Evolutionary conservation across 2,329 filamentous ascomycete genomes (phyloP), one percentile per base, ranked within the genome.

Genomic region (Diaporthe ampelina): DNA sequence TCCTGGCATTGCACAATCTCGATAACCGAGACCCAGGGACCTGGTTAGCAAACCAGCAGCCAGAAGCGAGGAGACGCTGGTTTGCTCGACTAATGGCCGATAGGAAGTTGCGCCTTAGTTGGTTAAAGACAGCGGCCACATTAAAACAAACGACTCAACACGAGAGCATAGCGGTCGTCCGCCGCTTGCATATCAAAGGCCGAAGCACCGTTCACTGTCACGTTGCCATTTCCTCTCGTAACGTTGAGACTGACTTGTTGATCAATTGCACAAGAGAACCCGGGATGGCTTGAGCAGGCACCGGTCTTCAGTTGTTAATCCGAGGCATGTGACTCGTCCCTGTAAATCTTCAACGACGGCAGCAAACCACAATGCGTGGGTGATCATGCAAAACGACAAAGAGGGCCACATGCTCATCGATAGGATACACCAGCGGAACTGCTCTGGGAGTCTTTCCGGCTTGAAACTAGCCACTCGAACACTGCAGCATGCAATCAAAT

Each of bases 1-100:
- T 26, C 45, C 29, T 52, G n/a, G 43, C 63, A 54, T 50, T 29
- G 63, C 63, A 40, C 63, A 40, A 54, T 40, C 63, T 24, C 52
- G 63, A 68, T 68, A 26, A 21, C 48, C 63, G 63, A 54, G 48
- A n/a, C 32, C 63, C 63, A 68, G 26, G 45, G 29, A 54, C 63
- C 63, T 17, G 63, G 63, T 68, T 68, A 54, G 9, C 48, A 26
- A 24, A 1, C 15, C 52, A 32, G n/a, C 7, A 29, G 29, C 29
- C 45, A 52, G 32, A 13, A 17, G 15, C 63, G 45, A 50, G 26
- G 3, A 13, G 8, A n/a, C 48, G 29, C 45, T 24, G 45, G 40
- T 67, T 68, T 68, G 29, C 15, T 68, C 8, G 29, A 17, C 5
- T n/a, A 11, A 17, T 4, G 37, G 29, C 19, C 24, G 4, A 4